These are phyloP conservation scores for Penicillium sp. DNA, from an alignment of 2,329 filamentous ascomycete species.

Conservation along the genomic window DNA sequence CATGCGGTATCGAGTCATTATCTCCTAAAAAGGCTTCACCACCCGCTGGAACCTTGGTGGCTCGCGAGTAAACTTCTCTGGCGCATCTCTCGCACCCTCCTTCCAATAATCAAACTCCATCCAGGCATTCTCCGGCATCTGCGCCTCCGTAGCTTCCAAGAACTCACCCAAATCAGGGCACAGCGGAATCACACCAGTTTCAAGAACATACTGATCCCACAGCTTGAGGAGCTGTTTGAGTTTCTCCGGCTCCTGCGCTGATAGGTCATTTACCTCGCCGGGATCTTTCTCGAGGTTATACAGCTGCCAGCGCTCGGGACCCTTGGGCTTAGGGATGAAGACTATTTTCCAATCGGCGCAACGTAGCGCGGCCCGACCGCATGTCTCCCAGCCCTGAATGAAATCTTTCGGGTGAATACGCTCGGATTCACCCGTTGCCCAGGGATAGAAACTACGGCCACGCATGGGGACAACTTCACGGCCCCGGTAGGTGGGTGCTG, in stretches of 20 bases:
- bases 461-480: constrained; percentile 57
- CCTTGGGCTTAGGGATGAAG: constrained; percentile 60
- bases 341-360: constrained; percentile 62
- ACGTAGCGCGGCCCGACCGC: constrained; percentile 58
- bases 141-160: constrained; percentile 63
- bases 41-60: constrained; percentile 41
- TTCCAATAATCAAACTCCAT: constrained; percentile 70
- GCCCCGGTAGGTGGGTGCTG: constrained; percentile 56
- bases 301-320: constrained; percentile 60
- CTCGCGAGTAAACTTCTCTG: constrained; percentile 48
- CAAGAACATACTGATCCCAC: constrained; percentile 63
- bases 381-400: constrained; percentile 62
- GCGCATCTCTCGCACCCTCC: constrained; percentile 55
- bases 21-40: constrained; percentile 39
- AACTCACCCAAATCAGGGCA: constrained; percentile 62
- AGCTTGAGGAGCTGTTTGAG: constrained; percentile 55
- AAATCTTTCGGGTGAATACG: constrained; percentile 57
- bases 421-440: constrained; percentile 39
- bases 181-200: constrained; percentile 63
- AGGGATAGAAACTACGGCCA: constrained; percentile 53
- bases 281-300: constrained; percentile 59
- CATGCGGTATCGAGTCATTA: neutral
- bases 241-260: constrained; percentile 47
- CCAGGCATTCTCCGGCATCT: constrained; percentile 68
- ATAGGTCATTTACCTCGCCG: constrained; percentile 55